Evolutionary conservation across 2,329 filamentous ascomycete species (phyloP).

Genomic region (Paecilomyces dactylethromorphus): DNA sequence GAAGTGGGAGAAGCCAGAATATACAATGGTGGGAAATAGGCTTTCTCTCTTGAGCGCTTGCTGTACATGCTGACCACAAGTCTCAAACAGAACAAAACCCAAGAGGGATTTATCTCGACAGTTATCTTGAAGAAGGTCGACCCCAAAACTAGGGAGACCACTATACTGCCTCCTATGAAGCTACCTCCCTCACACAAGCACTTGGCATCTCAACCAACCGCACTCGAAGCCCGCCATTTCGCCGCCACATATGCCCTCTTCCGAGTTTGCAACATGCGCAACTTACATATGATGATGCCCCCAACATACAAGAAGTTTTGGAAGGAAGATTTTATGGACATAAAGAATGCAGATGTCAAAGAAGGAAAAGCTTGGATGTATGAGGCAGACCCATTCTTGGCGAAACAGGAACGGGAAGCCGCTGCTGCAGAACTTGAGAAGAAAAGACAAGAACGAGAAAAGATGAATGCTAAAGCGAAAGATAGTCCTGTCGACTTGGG

Average conservation of each 20-base stretch:
- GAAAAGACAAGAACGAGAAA: conserved; percentile 66
- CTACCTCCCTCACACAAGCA: conserved; percentile 71
- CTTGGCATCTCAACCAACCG: conserved; percentile 67
- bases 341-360: conserved; percentile 75
- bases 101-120: conserved; percentile 70
- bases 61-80: neutral
- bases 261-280: conserved; percentile 89
- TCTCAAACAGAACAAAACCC: conserved; percentile 52
- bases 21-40: conserved; percentile 58
- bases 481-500: conserved; percentile 56
- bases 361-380: conserved; percentile 83
- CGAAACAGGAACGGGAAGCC: conserved; percentile 71
- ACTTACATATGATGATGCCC: conserved; percentile 88
- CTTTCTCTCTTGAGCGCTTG: neutral
- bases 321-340: conserved; percentile 75
- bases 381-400: conserved; percentile 86
- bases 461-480: conserved; percentile 55
- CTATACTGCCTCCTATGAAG: conserved; percentile 71
- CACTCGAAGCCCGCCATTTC: conserved; percentile 87
- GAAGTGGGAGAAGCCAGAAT: conserved; percentile 91
- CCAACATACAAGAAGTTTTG: conserved; percentile 84
- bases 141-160: conserved; percentile 72
- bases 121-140: conserved; percentile 71
- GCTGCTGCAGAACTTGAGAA: conserved; percentile 70
- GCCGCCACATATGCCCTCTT: conserved; percentile 89